Evolutionary conservation across 495 filamentous ascomycete genomes (phyloP), one percentile per base, ranked within the genome.

Genomic region (Opeltia flavorubescens): DNA sequence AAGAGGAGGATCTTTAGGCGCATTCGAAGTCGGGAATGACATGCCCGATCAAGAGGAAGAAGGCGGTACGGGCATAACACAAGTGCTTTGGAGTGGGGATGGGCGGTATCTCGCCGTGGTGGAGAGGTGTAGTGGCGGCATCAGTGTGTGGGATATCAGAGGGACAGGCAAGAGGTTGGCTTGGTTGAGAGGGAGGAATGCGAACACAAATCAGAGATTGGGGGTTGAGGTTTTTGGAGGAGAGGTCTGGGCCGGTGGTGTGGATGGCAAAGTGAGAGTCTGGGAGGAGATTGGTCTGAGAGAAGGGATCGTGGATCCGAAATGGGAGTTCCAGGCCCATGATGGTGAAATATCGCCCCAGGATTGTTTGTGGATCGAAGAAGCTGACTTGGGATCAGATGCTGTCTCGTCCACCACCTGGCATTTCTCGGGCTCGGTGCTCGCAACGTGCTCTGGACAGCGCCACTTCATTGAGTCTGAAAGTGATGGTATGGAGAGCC

Each of bases 91-190:
- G 89, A 89, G 83, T 53, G 73, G 77, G 0, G 89, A 86, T 65
- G 89, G 86, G n/a, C 67, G 77, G 49, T 96, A 95, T 63, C 63
- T 98, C 27, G 80, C 85, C 55, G 76, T 94, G 13, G 83, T 78
- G n/a, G 93, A 96, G 68, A 73, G 93, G 28, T 77, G 76, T 54
- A 81, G 85, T 43, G 69, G 74, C 31, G 81, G 78, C 5, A 59
- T 95, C 8, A 59, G 84, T 43, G 71, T 94, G 2, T 95, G 88
- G 64, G 91, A 98, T 64, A 68, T 95, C 24, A 72, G 93, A 12
- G 81, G 81, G 4, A 75, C 76, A 6, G 74, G 81, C 0, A 70
- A 76, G 53, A 60, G 81, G 54, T 65, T 98, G 5, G 80, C 77
- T 13, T 78, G 74, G 63, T 65, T 95, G 43, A 66, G 63, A 12